Conservation (phyloP, 345 rosid species). For the Bretschneidera sinensis region DNA sequence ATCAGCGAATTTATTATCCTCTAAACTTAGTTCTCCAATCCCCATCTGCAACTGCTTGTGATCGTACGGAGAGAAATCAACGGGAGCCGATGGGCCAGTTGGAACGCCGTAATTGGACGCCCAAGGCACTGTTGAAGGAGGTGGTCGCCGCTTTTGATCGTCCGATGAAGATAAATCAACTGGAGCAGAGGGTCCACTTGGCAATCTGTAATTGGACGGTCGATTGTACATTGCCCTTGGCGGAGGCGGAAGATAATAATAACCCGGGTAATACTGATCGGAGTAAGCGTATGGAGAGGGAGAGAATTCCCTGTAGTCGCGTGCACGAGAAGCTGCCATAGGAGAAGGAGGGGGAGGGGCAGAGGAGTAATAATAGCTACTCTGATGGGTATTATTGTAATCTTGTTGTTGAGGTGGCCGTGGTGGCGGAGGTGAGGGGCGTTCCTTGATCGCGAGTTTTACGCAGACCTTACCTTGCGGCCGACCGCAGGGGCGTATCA, state of each 20-base stretch:
- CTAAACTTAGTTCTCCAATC: slow-evolving; percentile 39
- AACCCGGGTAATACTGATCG: slow-evolving; percentile 37
- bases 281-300: slow-evolving; percentile 27
- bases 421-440: slow-evolving; percentile 32
- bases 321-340: slow-evolving; percentile 25
- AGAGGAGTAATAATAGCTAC: slow-evolving; percentile 36
- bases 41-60: slow-evolving; percentile 34
- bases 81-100: slow-evolving; percentile 50
- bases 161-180: slow-evolving; percentile 28
- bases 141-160: slow-evolving; percentile 39
- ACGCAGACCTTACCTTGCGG: slow-evolving; percentile 58
- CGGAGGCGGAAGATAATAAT: slow-evolving; percentile 35
- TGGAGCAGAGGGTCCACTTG: slow-evolving; percentile 49
- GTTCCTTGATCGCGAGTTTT: slow-evolving; percentile 35
- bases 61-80: slow-evolving; percentile 45
- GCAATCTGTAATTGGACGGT: slow-evolving; percentile 22
- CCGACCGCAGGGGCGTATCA: slow-evolving; percentile 62
- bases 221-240: slow-evolving; percentile 41
- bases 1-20: slow-evolving; percentile 32
- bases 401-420: slow-evolving; percentile 30
- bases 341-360: slow-evolving; percentile 35
- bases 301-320: slow-evolving; percentile 39
- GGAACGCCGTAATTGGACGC: slow-evolving; percentile 31
- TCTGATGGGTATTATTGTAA: slow-evolving; percentile 37
- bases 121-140: slow-evolving; percentile 19